phyloP scores from a whole-genome alignment of 306 rosid genomes.

The Begonia fuchsioides region DNA sequence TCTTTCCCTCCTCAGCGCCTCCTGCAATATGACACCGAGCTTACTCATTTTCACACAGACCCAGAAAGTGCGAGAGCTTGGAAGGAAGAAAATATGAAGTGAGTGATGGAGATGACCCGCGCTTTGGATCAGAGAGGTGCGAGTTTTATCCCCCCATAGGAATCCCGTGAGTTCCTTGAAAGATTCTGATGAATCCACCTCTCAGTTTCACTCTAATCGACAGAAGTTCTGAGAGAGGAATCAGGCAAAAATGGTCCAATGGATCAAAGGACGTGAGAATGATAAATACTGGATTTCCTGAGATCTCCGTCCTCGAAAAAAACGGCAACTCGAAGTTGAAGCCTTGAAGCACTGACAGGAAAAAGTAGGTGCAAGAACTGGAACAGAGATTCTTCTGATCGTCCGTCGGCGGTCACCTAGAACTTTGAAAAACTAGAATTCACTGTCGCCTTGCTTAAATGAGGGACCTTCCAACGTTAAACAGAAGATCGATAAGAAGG shows the following conservation, averaged over 20 bases:
- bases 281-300: slow-evolving; percentile 6
- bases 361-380: too few species aligned
- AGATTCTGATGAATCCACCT: slow-evolving; percentile 28
- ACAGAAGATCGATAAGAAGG: too few species aligned
- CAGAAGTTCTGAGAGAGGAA: slow-evolving; percentile 12
- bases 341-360: too few species aligned
- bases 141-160: slow-evolving; percentile 15
- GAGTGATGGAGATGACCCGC: slow-evolving; percentile 8
- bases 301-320: too few species aligned
- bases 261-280: not conserved
- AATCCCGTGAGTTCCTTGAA: slow-evolving; percentile 50
- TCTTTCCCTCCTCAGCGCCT: slow-evolving; percentile 36
- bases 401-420: too few species aligned
- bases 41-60: slow-evolving; percentile 44
- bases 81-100: not conserved
- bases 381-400: too few species aligned
- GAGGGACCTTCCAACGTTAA: too few species aligned
- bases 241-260: slow-evolving; percentile 4
- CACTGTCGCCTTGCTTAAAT: too few species aligned
- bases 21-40: slow-evolving; percentile 62
- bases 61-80: not conserved
- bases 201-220: slow-evolving; percentile 8
- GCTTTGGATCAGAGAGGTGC: slow-evolving; percentile 11
- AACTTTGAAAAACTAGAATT: too few species aligned
- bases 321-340: too few species aligned